phyloP scores from a whole-genome alignment of 495 filamentous ascomycete species.

The Echria macrotheca region DNA sequence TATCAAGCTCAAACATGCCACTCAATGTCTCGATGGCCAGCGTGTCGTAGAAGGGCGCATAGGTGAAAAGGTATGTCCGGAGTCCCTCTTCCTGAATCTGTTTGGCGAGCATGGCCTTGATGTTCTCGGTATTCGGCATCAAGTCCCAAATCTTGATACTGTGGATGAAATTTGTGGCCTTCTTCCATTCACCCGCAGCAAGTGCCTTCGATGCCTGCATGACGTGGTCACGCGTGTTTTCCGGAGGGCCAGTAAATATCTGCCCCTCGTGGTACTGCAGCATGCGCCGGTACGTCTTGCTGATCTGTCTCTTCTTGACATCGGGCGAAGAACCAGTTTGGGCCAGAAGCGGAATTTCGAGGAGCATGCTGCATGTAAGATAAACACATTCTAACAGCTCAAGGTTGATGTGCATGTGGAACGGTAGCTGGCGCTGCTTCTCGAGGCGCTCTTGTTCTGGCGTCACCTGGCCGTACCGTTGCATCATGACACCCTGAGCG shows the following conservation, averaged over 20 bases:
- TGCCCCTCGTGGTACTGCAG: conserved; percentile 98
- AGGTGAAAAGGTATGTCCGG: conserved; percentile 98
- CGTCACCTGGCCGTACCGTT: conserved; percentile 88
- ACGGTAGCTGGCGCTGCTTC: conserved; percentile 91
- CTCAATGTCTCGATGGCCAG: conserved; percentile 78
- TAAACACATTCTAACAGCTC: conserved; percentile 98
- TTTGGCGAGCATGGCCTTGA: conserved; percentile 93
- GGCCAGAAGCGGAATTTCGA: conserved; percentile 94
- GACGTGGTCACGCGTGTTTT: conserved; percentile 97
- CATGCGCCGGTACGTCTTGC: conserved; percentile 99
- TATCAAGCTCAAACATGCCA: conserved; percentile 89
- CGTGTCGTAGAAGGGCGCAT: conserved; percentile 98
- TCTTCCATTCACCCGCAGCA: conserved; percentile 97
- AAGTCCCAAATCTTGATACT: conserved; percentile 99
- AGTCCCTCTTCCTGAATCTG: conserved; percentile 99
- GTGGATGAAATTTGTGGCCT: conserved; percentile 83
- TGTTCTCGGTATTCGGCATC: conserved; percentile 80
- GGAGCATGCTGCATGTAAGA: conserved; percentile 95
- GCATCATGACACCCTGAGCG: conserved; percentile 95
- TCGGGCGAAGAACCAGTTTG: conserved; percentile 95
- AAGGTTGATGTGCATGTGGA: conserved; percentile 99
- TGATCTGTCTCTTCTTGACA: conserved; percentile 95
- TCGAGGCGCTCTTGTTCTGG: conserved; percentile 97
- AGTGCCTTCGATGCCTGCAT: conserved; percentile 98
- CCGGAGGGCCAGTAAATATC: conserved; percentile 95